phyloP scores from a whole-genome alignment of 2,329 filamentous ascomycete species.

The Pseudogymnoascus verrucosus region DNA sequence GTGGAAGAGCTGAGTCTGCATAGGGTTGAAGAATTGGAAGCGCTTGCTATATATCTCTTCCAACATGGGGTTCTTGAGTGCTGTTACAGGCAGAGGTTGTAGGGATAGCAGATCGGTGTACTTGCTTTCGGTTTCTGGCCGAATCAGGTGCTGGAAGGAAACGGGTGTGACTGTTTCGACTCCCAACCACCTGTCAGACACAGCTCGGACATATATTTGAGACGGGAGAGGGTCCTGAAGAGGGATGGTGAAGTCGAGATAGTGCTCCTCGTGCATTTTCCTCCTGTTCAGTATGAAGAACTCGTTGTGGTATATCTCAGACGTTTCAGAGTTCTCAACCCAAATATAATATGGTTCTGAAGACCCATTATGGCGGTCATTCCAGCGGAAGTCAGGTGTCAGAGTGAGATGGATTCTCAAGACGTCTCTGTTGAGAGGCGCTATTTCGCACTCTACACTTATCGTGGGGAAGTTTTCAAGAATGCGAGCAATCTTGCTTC shows the following conservation, averaged over 20 bases:
- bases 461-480: constrained; percentile 89
- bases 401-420: constrained; percentile 82
- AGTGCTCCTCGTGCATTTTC: constrained; percentile 92
- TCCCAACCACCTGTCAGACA: constrained; percentile 93
- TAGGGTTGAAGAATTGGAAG: constrained; percentile 96
- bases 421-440: constrained; percentile 89
- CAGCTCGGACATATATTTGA: constrained; percentile 90
- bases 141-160: constrained; percentile 95
- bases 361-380: constrained; percentile 84
- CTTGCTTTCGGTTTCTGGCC: constrained; percentile 93
- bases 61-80: constrained; percentile 75
- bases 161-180: constrained; percentile 93
- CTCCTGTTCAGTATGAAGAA: constrained; percentile 87
- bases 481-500: constrained; percentile 70
- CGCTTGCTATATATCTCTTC: constrained; percentile 83
- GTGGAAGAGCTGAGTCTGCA: constrained; percentile 99
- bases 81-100: constrained; percentile 79
- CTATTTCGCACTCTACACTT: constrained; percentile 86
- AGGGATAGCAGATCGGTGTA: constrained; percentile 91
- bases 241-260: constrained; percentile 95
- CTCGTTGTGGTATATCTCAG: constrained; percentile 95
- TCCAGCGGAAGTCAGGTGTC: constrained; percentile 88
- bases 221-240: constrained; percentile 86
- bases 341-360: constrained; percentile 98
- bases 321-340: constrained; percentile 97